phyloP scores from a whole-genome alignment of 192 early-diverging fungal genomes.

The Chytriomyces sp. region DNA sequence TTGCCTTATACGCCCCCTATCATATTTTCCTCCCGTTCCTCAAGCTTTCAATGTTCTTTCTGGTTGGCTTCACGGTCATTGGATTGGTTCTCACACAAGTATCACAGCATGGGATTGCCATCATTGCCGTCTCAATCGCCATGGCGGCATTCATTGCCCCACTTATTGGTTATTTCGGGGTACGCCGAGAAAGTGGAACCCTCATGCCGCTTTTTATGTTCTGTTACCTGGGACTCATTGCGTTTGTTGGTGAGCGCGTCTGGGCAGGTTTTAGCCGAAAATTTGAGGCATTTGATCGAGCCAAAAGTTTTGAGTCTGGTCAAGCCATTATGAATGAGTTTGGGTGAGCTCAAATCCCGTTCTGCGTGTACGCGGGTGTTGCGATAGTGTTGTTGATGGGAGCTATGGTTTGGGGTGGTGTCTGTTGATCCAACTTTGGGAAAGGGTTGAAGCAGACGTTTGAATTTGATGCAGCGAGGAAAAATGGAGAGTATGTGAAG shows the following conservation, averaged over 20 bases:
- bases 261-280: neutral
- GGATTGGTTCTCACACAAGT: constrained; percentile 24
- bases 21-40: constrained; percentile 24
- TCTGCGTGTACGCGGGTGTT: constrained; percentile 18
- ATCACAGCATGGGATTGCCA: neutral
- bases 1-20: constrained; percentile 25
- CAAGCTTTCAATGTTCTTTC: constrained; percentile 30
- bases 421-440: neutral
- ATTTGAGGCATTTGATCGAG: too few species aligned
- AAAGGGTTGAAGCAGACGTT: constrained; percentile 11
- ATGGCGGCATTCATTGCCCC: neutral
- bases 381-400: neutral
- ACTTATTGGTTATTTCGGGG: constrained; percentile 12
- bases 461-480: constrained; percentile 7
- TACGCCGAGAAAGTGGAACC: constrained; percentile 1
- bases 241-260: constrained; percentile 12
- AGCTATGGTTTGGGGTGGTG: neutral
- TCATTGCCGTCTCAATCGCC: neutral
- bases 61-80: constrained; percentile 13
- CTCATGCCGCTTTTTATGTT: constrained; percentile 9
- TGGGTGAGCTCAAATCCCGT: constrained; percentile 9
- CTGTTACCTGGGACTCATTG: constrained; percentile 1
- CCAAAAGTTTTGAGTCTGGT: too few species aligned
- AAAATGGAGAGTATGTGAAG: constrained; percentile 3
- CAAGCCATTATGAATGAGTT: too few species aligned